A percentile compares a stretch with the other conserved stretches of the same genome.
Conservation (phyloP, 768 basidiomycete species). For the Pleurotus djamor region DNA sequence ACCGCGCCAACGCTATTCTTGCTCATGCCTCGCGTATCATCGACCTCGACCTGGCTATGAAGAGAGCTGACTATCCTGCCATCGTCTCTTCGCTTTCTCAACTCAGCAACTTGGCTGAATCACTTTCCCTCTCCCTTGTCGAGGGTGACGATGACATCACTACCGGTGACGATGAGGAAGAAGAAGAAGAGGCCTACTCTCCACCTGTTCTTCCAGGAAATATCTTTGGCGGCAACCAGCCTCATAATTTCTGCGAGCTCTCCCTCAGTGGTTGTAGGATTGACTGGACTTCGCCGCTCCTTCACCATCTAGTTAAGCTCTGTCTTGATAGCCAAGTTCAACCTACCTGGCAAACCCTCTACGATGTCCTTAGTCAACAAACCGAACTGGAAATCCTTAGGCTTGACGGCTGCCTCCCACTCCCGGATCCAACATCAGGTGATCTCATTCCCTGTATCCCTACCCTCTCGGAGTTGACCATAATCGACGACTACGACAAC, state of each 20-base stretch:
- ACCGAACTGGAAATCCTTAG: not conserved
- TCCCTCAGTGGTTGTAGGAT: not conserved
- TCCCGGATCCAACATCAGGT: not conserved
- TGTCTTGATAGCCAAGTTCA: not conserved
- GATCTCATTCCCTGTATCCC: not conserved
- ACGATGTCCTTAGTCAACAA: not conserved
- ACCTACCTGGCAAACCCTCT: not conserved
- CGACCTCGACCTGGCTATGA: not conserved
- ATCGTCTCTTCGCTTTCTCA: not conserved
- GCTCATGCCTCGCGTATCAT: not conserved
- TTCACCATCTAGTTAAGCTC: not conserved
- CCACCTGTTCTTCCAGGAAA: not conserved
- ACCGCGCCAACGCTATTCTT: not conserved
- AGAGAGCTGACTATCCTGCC: not conserved
- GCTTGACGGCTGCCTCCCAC: not conserved
- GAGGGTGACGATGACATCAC: not conserved
- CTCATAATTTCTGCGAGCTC: not conserved
- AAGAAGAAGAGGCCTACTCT: not conserved
- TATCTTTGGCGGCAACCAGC: not conserved
- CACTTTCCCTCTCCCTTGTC: not conserved
- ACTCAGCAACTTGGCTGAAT: not conserved
- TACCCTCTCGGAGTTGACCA: not conserved
- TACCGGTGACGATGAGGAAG: not conserved
- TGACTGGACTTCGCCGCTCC: not conserved
- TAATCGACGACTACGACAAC: not conserved